phyloP scores from a whole-genome alignment of 2,329 filamentous ascomycete species.

The Penicillium janthinellum region DNA sequence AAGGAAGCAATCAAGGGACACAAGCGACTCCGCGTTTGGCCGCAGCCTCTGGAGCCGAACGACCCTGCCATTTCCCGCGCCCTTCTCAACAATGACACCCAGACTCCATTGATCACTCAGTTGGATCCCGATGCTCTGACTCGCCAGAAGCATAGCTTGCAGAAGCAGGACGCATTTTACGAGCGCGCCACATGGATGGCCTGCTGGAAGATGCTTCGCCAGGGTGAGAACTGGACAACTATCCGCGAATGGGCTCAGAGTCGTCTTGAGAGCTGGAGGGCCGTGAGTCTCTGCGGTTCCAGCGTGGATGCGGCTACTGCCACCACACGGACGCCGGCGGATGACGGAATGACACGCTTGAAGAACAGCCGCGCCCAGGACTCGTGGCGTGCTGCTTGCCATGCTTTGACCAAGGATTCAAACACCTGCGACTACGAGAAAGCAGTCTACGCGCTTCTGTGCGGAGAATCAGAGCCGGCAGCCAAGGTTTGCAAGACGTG shows the following conservation, averaged over 20 bases:
- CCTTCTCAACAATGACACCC: constrained; percentile 60
- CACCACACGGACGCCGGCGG: constrained; percentile 34
- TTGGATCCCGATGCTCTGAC: constrained; percentile 89
- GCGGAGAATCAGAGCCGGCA: constrained; percentile 78
- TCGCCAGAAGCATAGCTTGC: constrained; percentile 73
- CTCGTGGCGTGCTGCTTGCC: constrained; percentile 42
- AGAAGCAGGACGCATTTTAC: constrained; percentile 82
- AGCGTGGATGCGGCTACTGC: constrained; percentile 34
- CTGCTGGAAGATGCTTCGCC: constrained; percentile 89
- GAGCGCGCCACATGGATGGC: constrained; percentile 90
- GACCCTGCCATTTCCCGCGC: constrained; percentile 59
- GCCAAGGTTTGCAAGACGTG: constrained; percentile 74
- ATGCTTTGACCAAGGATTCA: constrained; percentile 59
- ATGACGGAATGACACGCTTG: constrained; percentile 44
- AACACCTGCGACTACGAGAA: constrained; percentile 76
- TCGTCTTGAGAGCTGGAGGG: constrained; percentile 85
- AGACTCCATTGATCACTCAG: constrained; percentile 74
- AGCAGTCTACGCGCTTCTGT: constrained; percentile 88
- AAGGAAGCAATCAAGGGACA: constrained; percentile 85
- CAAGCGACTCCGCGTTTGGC: constrained; percentile 74
- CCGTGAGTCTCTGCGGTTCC: constrained; percentile 73
- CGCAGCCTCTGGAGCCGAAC: constrained; percentile 65
- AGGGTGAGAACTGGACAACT: constrained; percentile 72
- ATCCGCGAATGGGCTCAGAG: constrained; percentile 86
- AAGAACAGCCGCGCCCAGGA: constrained; percentile 45